Conservation (phyloP, 2,329 filamentous ascomycete genomes). For the Stagonosporopsis vannaccii region DNA sequence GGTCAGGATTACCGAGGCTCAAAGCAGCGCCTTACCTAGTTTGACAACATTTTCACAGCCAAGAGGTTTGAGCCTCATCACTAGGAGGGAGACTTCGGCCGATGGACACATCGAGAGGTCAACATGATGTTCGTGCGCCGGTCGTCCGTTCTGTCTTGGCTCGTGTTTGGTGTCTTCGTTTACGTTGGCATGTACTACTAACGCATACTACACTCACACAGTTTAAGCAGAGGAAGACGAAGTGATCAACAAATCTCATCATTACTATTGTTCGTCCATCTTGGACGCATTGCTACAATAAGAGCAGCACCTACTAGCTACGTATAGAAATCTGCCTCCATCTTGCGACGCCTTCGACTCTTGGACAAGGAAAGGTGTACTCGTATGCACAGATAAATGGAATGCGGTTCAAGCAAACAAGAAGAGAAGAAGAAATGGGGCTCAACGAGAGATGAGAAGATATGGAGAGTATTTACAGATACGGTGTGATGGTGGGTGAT, state of each 20-base stretch:
- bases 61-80: constrained; percentile 15
- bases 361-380: constrained; percentile 20
- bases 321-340: constrained; percentile 10
- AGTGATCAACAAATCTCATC: constrained; percentile 11
- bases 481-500: constrained; percentile 6
- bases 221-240: neutral
- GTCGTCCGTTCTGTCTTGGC: neutral
- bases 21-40: neutral
- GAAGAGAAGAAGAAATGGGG: constrained; percentile 15
- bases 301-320: constrained; percentile 16
- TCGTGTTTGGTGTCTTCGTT: neutral
- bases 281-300: constrained; percentile 18
- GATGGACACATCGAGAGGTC: neutral
- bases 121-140: neutral
- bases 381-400: constrained; percentile 18
- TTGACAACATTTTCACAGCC: constrained; percentile 15
- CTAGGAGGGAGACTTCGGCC: constrained; percentile 9
- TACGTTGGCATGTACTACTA: neutral
- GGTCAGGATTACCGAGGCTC: constrained; percentile 25
- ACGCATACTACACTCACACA: neutral
- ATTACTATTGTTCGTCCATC: constrained; percentile 20
- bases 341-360: constrained; percentile 11
- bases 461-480: constrained; percentile 22
- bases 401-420: constrained; percentile 19
- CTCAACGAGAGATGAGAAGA: constrained; percentile 17